Percentiles rank a stretch among this genome's conserved stretches.
Conservation (phyloP, 2,329 filamentous ascomycete genomes). For the Cercospora berteroae region DNA sequence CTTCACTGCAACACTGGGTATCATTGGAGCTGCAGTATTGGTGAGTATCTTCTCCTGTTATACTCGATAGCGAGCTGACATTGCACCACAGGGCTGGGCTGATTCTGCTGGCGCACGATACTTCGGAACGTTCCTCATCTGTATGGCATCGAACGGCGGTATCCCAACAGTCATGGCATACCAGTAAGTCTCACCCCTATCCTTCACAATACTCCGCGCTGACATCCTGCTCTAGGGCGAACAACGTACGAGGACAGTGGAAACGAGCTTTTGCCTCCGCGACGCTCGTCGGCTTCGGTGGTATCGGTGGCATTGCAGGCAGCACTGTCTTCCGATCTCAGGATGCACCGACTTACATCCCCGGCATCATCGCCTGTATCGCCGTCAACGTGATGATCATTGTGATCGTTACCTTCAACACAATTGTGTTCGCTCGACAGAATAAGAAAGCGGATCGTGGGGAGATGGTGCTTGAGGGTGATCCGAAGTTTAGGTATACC, state of each 20-base stretch:
- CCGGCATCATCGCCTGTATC: neutral
- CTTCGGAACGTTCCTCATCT: conserved; percentile 33
- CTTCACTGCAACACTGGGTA: neutral
- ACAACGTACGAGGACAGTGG: conserved; percentile 54
- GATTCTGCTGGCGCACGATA: conserved; percentile 25
- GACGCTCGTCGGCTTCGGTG: conserved; percentile 4
- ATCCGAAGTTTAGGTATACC: neutral
- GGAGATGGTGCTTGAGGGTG: neutral
- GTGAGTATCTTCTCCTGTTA: neutral
- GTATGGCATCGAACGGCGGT: conserved; percentile 26
- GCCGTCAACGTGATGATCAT: neutral
- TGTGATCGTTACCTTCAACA: neutral
- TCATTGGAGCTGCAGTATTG: conserved; percentile 1
- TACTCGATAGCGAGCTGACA: too few relatives aligned
- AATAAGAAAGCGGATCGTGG: neutral
- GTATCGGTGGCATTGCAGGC: conserved; percentile 64
- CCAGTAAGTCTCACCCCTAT: neutral
- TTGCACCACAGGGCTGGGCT: neutral
- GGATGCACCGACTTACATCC: conserved; percentile 16
- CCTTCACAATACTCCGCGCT: neutral
- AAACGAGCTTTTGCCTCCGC: conserved; percentile 43
- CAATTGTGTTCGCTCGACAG: neutral
- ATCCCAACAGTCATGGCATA: conserved; percentile 22
- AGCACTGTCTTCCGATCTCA: conserved; percentile 22
- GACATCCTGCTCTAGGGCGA: conserved; percentile 25